Evolutionary conservation across 2,329 filamentous ascomycete genomes (phyloP), one percentile per base, ranked within the genome.

Genomic region (Cercospora berteroae): DNA sequence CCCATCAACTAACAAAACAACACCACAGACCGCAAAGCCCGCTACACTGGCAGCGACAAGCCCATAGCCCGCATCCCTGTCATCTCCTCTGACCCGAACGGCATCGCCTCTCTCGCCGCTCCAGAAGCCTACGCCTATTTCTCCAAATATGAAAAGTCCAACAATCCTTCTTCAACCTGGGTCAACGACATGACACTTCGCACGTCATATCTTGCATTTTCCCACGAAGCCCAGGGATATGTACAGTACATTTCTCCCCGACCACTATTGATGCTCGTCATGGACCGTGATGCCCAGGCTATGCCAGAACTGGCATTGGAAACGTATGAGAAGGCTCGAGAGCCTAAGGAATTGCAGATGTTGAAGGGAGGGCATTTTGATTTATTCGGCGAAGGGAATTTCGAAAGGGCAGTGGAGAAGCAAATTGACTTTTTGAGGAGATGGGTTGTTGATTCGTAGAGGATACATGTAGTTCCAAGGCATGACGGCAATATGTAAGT

Each of bases 361-460:
- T 42, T 39, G 36, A 39, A 60, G 33, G 58, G 58, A 18, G 58
- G 58, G 6, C 58, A 60, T 48, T 60, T 60, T 60, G 58, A 60
- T 60, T n/a, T 27, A 4, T 60, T 60, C 18, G 16, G 18, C 12
- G 18, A 59, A n/a, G 33, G 16, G 12, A 42, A 29, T 25, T 42
- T 60, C 10, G 36, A 20, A 27, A 44, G 29, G 18, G 18, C 39
- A 20, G 33, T 39, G 3, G 36, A 60, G 23, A 27, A 27, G 25
- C 58, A 60, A n/a, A 27, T 39, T 39, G 58, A 27, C 5, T 44
- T 60, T 44, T 42, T 60, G 36, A 27, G n/a, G 10, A 23, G 39
- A 10, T 60, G 36, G 58, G 9, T 60, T 10, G 16, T 60, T 25
- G 33, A 44, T 27, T 39, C 52, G 16, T 57, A 31, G n/a, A 13